Evolutionary conservation across 2,329 filamentous ascomycete species (phyloP).

Genomic region (Tolypocladium nubicola): DNA sequence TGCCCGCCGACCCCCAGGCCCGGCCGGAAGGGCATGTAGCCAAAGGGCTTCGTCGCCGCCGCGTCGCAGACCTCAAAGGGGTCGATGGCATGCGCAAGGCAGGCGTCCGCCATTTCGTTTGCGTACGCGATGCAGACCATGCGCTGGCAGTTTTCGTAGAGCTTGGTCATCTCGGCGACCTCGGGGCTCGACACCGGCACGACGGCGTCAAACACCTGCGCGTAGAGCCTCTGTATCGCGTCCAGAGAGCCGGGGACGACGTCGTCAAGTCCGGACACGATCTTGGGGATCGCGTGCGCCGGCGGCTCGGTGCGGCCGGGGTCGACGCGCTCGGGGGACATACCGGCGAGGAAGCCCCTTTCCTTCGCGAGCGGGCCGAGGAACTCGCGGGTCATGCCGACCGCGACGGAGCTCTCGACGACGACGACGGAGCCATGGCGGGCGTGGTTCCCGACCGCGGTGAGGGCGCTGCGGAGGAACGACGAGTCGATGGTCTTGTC

Average conservation of each 20-base stretch:
- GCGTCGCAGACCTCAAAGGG: slow-evolving; percentile 39
- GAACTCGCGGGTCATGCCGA: slow-evolving; percentile 41
- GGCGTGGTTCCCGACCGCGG: slow-evolving; percentile 27
- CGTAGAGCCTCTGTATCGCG: slow-evolving; percentile 33
- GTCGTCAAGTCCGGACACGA: slow-evolving; percentile 41
- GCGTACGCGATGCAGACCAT: slow-evolving; percentile 44
- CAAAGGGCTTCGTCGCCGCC: slow-evolving; percentile 41
- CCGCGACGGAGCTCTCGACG: slow-evolving; percentile 42
- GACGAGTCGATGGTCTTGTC: slow-evolving; percentile 38
- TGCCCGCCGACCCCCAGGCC: slow-evolving; percentile 42
- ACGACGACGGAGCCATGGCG: slow-evolving; percentile 35
- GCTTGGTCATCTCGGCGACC: slow-evolving; percentile 47
- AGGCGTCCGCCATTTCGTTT: slow-evolving; percentile 47
- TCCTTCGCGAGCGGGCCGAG: slow-evolving; percentile 32
- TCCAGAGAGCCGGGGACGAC: slow-evolving; percentile 31
- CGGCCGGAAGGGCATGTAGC: slow-evolving; percentile 36
- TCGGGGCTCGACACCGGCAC: slow-evolving; percentile 40
- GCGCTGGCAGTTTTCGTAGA: slow-evolving; percentile 48
- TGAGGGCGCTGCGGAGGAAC: slow-evolving; percentile 32
- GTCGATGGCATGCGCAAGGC: slow-evolving; percentile 31
- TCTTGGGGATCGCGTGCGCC: slow-evolving; percentile 35
- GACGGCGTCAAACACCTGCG: slow-evolving; percentile 33
- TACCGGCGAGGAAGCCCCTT: slow-evolving; percentile 33
- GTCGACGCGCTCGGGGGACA: slow-evolving; percentile 44
- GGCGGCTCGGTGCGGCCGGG: slow-evolving; percentile 33